Evolutionary conservation across 805 yeast genomes (phyloP), one percentile per base, ranked within the genome.

Genomic region (Barnettozyma pratensis): DNA sequence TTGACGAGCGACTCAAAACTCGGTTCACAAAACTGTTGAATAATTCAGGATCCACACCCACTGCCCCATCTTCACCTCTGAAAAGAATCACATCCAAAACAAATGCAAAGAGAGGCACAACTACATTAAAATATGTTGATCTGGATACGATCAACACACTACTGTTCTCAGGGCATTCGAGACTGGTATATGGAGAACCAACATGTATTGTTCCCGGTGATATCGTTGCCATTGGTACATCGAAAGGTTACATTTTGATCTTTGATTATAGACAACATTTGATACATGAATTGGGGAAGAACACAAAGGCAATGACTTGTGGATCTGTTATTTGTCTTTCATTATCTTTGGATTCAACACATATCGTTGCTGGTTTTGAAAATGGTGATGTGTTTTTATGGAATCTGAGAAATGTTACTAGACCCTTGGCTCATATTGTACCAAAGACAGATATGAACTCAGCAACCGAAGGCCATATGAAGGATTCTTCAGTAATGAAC

Each of bases 231-330:
- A 57, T 90, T 7, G 97, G 96, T 2, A 90, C 97, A 0, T 58
- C 75, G 0, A 76, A 75, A 44, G 96, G 96, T 2, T 68, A 63
- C 36, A 69, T 88, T 0, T 63, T 87, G 5, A 70, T 85, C 5
- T 90, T 87, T 63, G 85, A 83, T 57, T 83, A 81, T 52, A 75
- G 75, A 40, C 96, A 91, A 62, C 70, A 68, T 31, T 60, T 86
- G 4, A 68, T 74, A 11, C 66, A 67, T 39, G 71, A 74, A 2
- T 60, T 84, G 12, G 70, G 69, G 1, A 58, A 57, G 19, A 50
- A 55, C 1, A 55, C 62, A 4, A 54, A 53, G 19, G 65, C 69
- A 1, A 46, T 62, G 1, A 65, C 65, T 11, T 61, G 71, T 35
- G 81, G 84, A 0, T 55, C 73, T 0, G 80, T 88, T 1, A 74